Evolutionary conservation across 495 filamentous ascomycete genomes (phyloP).

Genomic region (Extremus antarcticus): DNA sequence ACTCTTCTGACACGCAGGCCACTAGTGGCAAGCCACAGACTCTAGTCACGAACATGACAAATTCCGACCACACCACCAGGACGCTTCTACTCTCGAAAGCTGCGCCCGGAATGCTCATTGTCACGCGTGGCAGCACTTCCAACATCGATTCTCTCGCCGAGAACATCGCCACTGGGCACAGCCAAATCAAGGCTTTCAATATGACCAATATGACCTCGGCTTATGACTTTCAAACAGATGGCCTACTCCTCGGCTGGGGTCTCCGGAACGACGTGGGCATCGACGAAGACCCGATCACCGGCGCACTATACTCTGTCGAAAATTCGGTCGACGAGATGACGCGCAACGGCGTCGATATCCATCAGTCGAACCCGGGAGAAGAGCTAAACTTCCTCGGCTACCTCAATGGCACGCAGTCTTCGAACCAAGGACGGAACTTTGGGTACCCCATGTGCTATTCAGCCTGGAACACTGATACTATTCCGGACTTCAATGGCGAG

Average conservation of each 20-base stretch:
- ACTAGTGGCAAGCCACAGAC: conserved; percentile 33
- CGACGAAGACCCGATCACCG: conserved; percentile 42
- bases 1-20: conserved; percentile 39
- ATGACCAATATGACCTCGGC: conserved; percentile 34
- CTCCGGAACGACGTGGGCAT: conserved; percentile 63
- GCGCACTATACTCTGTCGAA: conserved; percentile 57
- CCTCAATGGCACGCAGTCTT: conserved; percentile 36
- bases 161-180: conserved; percentile 41
- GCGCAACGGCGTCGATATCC: conserved; percentile 48
- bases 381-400: conserved; percentile 63
- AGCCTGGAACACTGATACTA: conserved; percentile 43
- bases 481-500: conserved; percentile 36
- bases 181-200: conserved; percentile 56
- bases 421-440: conserved; percentile 41
- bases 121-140: conserved; percentile 50
- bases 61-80: conserved; percentile 48
- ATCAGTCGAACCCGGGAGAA: conserved; percentile 62
- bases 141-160: conserved; percentile 48
- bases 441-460: conserved; percentile 65
- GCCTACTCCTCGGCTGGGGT: conserved; percentile 57
- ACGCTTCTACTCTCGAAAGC: conserved; percentile 48
- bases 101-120: conserved; percentile 42
- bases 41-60: conserved; percentile 49
- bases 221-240: conserved; percentile 38
- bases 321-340: conserved; percentile 57